A percentile compares a stretch with the other conserved stretches of the same genome.
Evolutionary conservation across 257 asterid genomes (phyloP).

Genomic region (Plantago ovata): DNA sequence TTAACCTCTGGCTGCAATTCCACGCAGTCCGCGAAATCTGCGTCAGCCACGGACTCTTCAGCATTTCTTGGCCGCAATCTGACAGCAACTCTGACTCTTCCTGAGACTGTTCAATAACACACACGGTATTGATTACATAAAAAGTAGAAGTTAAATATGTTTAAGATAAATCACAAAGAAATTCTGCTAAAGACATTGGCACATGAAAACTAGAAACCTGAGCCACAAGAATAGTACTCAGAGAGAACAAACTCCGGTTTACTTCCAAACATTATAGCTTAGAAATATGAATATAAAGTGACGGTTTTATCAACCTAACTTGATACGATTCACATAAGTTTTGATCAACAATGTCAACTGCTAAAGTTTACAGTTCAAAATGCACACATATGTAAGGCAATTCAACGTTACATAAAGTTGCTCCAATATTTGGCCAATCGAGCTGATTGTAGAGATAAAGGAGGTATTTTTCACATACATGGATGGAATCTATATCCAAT

Average conservation of each 20-base stretch:
- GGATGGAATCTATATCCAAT: background rate
- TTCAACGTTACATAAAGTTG: background rate
- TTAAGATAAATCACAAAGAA: background rate
- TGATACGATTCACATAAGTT: background rate
- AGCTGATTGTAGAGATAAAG: background rate
- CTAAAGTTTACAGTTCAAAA: background rate
- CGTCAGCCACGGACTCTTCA: conserved; percentile 92
- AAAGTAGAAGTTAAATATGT: conserved; percentile 16
- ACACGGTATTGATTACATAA: conserved; percentile 17
- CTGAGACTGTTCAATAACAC: conserved; percentile 54
- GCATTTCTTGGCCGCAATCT: conserved; percentile 91
- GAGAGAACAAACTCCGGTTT: background rate
- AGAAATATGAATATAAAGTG: background rate
- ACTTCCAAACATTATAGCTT: background rate
- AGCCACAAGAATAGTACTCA: background rate
- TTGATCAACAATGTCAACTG: background rate
- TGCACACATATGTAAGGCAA: background rate
- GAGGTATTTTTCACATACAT: background rate
- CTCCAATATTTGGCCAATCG: background rate
- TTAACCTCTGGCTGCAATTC: conserved; percentile 94
- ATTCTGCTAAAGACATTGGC: too few relatives aligned
- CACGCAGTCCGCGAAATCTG: conserved; percentile 99
- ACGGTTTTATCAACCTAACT: background rate
- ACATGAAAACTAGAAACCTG: conserved; percentile 8
- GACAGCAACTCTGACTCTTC: conserved; percentile 96